phyloP scores from a whole-genome alignment of 1,284 basidiomycete species.

The Rhodotorula sp. region DNA sequence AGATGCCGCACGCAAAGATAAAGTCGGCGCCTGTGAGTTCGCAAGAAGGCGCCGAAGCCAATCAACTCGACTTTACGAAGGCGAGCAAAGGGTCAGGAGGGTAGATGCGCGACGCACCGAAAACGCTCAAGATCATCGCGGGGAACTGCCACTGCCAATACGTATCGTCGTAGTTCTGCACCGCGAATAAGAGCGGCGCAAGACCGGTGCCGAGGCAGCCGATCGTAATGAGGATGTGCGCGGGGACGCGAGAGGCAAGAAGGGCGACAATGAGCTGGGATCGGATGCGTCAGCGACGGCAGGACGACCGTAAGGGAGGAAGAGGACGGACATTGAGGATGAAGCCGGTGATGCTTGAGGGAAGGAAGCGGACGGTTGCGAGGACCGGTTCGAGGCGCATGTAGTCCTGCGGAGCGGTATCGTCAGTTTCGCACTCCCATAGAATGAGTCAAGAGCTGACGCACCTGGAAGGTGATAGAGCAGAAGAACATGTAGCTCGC shows the following conservation, averaged over 20 bases:
- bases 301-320: constrained; percentile 25
- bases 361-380: constrained; percentile 73
- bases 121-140: constrained; percentile 52
- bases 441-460: not conserved
- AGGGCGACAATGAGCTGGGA: constrained; percentile 18
- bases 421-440: not conserved
- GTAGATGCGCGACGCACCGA: constrained; percentile 3
- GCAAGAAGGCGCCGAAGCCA: too few relatives aligned
- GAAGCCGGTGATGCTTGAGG: constrained; percentile 57
- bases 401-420: constrained; percentile 18
- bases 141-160: constrained; percentile 84
- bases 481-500: constrained; percentile 19
- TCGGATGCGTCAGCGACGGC: too few relatives aligned
- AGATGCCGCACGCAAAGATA: constrained; percentile 30
- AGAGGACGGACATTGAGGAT: constrained; percentile 38
- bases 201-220: constrained; percentile 57
- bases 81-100: not conserved
- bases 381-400: constrained; percentile 57
- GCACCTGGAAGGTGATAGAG: constrained; percentile 1
- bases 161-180: constrained; percentile 60
- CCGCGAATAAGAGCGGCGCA: constrained; percentile 69
- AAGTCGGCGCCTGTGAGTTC: constrained; percentile 27
- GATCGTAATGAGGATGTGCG: constrained; percentile 43
- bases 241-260: constrained; percentile 43
- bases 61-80: too few relatives aligned